Percentiles rank a stretch among this genome's conserved stretches.
Conservation (phyloP, 1,139 yeast genomes). For the Suhomyces coccinellae region DNA sequence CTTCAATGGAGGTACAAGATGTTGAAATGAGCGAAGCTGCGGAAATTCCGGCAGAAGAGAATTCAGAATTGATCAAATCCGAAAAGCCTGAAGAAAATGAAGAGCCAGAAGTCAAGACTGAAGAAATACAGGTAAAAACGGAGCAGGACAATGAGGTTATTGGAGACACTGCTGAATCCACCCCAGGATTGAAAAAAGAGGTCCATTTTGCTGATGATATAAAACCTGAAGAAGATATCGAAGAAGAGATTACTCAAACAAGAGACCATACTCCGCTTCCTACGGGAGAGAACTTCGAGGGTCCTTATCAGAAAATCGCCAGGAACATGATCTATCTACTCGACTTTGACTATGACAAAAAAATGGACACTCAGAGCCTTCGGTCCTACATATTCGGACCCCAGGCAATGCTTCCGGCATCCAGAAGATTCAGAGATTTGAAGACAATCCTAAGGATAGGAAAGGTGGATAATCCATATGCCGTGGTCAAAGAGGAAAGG, state of each 20-base stretch:
- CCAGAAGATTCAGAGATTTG: constrained; percentile 53
- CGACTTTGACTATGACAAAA: constrained; percentile 41
- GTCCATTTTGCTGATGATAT: constrained; percentile 33
- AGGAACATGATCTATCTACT: constrained; percentile 50
- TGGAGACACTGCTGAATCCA: background rate
- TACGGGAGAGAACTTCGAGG: constrained; percentile 46
- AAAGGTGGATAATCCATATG: constrained; percentile 44
- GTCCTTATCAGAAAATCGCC: constrained; percentile 62
- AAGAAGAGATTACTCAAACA: background rate
- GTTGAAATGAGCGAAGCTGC: background rate
- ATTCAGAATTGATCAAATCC: background rate
- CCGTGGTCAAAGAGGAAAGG: constrained; percentile 35
- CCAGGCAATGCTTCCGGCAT: constrained; percentile 53
- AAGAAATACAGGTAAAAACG: background rate
- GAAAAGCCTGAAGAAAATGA: background rate
- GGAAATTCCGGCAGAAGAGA: background rate
- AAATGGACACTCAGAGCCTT: constrained; percentile 23
- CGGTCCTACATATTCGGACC: constrained; percentile 58
- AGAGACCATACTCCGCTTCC: constrained; percentile 1
- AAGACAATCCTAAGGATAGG: constrained; percentile 56
- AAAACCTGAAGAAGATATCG: background rate
- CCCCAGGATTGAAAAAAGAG: background rate
- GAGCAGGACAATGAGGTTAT: background rate
- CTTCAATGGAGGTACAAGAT: background rate
- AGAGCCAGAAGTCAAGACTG: background rate